Percentiles rank a stretch among this genome's conserved stretches.
Evolutionary conservation across 1,139 yeast species (phyloP).

Genomic region (Taphrina wiesneri): DNA sequence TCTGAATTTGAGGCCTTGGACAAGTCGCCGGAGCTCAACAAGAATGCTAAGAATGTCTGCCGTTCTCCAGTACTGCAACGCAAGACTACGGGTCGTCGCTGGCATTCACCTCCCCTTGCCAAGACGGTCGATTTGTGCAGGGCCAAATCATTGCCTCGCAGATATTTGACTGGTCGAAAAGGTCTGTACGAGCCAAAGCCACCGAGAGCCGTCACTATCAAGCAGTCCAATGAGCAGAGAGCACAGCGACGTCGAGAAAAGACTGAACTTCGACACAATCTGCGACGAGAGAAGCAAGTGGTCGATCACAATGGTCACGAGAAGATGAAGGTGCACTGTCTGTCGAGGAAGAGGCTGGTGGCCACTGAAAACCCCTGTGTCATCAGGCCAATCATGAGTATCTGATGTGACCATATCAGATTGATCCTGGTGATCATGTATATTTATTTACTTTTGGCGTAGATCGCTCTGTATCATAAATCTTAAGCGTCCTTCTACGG

Average conservation of each 20-base stretch:
- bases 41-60: neutral
- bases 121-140: neutral
- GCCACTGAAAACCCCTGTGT: constrained; percentile 27
- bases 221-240: constrained; percentile 31
- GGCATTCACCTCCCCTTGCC: constrained; percentile 12
- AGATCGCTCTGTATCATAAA: neutral
- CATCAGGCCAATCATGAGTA: constrained; percentile 31
- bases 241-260: constrained; percentile 32
- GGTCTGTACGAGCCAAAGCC: constrained; percentile 28
- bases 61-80: neutral
- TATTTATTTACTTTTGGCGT: neutral
- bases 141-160: constrained; percentile 8
- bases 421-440: constrained; percentile 8
- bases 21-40: neutral
- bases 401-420: neutral
- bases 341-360: constrained; percentile 17
- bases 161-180: constrained; percentile 8
- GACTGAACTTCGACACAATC: constrained; percentile 21
- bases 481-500: neutral
- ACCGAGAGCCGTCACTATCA: constrained; percentile 32
- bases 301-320: constrained; percentile 22
- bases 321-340: constrained; percentile 31
- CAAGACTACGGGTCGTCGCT: neutral
- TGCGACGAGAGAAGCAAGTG: constrained; percentile 17
- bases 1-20: neutral